Conservation (phyloP, 1,139 yeast genomes). For the Geotrichum cucujoidarum region DNA sequence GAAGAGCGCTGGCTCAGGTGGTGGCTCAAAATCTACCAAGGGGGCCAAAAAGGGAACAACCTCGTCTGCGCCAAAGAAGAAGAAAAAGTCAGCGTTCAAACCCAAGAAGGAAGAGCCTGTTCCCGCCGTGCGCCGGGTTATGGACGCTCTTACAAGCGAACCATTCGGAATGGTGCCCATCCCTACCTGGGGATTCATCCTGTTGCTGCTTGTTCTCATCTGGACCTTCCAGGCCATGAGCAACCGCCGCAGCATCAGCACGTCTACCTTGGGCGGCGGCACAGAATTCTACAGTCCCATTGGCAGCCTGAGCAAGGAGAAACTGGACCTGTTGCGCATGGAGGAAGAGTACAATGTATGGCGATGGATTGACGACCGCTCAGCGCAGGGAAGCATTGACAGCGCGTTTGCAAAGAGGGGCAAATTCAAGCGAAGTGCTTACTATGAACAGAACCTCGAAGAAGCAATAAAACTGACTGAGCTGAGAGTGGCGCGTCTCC, state of each 20-base stretch:
- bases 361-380: slow-evolving; percentile 71
- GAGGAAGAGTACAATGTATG: slow-evolving; percentile 65
- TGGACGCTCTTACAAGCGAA: slow-evolving; percentile 13
- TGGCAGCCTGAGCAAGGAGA: slow-evolving; percentile 3
- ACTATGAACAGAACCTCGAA: slow-evolving; percentile 46
- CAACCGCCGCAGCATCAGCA: slow-evolving; percentile 10
- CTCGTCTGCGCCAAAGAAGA: background rate
- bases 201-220: slow-evolving; percentile 22
- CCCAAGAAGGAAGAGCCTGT: slow-evolving; percentile 8
- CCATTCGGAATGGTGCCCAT: slow-evolving; percentile 23
- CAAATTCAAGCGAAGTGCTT: slow-evolving; percentile 17
- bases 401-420: background rate
- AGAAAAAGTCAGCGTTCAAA: slow-evolving; percentile 1
- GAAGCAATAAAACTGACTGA: slow-evolving; percentile 56
- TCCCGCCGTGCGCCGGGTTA: slow-evolving; percentile 6
- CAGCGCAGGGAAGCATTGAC: slow-evolving; percentile 17
- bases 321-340: slow-evolving; percentile 24
- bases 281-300: background rate
- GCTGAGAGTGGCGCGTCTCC: slow-evolving; percentile 44
- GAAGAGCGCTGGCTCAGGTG: slow-evolving; percentile 24
- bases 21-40: slow-evolving; percentile 30
- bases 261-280: background rate
- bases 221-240: slow-evolving; percentile 28
- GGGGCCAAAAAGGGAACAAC: slow-evolving; percentile 5
- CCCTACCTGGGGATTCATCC: slow-evolving; percentile 24